These are phyloP conservation scores for Marasmius fiardii DNA, from an alignment of 1,284 basidiomycete genomes.

Conservation along the genomic window DNA sequence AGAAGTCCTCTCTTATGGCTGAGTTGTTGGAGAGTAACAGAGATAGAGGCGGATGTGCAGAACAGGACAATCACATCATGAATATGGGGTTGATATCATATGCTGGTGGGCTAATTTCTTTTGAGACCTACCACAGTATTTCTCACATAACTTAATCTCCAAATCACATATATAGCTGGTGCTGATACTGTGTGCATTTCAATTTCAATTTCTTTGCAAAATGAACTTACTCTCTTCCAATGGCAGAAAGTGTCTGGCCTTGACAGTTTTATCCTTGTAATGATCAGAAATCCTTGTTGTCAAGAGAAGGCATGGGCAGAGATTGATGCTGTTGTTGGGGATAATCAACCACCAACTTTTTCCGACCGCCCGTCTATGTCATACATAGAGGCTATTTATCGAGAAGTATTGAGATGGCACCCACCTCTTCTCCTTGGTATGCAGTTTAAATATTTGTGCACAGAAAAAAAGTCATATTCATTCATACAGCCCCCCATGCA, in stretches of 20 bases:
- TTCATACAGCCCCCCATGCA: slow-evolving; percentile 19
- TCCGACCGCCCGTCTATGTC: background rate
- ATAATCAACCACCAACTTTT: background rate
- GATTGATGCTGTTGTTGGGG: background rate
- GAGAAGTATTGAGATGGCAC: slow-evolving; percentile 5
- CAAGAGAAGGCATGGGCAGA: background rate
- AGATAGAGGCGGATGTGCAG: too few species aligned
- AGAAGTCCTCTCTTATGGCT: too few species aligned
- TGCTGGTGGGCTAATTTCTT: background rate
- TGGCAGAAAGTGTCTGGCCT: background rate
- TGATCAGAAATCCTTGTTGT: background rate
- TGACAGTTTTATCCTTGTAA: background rate
- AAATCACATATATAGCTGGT: too few species aligned
- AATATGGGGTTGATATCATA: background rate
- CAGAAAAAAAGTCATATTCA: too few species aligned
- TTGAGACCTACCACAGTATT: too few species aligned
- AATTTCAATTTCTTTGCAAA: background rate
- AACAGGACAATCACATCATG: too few species aligned
- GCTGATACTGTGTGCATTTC: background rate
- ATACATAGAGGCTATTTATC: background rate
- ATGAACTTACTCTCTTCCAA: background rate
- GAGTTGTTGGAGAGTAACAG: too few species aligned
- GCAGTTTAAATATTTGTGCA: slow-evolving; percentile 9
- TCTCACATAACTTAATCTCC: too few species aligned
- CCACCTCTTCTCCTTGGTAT: slow-evolving; percentile 26